phyloP scores from a whole-genome alignment of 192 early-diverging fungal genomes.

The Diversispora epigaea region DNA sequence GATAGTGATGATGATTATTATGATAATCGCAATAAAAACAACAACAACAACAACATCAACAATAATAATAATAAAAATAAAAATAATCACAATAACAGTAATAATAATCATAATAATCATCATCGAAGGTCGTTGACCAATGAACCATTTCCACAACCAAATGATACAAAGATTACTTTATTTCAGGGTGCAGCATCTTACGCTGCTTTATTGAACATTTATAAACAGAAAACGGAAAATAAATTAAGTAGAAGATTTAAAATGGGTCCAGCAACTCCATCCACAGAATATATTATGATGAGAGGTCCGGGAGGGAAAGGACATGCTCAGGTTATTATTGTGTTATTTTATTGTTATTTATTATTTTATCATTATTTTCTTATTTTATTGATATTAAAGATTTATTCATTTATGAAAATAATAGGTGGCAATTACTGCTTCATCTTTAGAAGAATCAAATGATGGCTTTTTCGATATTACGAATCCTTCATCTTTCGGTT shows the following conservation, averaged over 20 bases:
- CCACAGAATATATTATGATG: conserved; percentile 95
- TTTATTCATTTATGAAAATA: conserved; percentile 24
- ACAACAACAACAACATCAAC: not conserved
- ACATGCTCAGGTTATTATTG: conserved; percentile 74
- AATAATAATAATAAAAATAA: too few relatives aligned
- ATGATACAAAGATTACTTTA: conserved; percentile 67
- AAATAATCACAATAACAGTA: too few relatives aligned
- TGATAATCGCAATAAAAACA: not conserved
- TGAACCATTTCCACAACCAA: conserved; percentile 31
- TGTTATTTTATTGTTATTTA: not conserved
- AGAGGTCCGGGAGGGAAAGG: conserved; percentile 86
- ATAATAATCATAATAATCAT: conserved; percentile 18
- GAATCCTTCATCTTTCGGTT: not conserved
- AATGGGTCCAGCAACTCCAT: conserved; percentile 60
- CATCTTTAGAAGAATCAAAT: conserved; percentile 39
- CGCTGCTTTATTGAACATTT: conserved; percentile 78
- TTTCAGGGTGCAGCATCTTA: conserved; percentile 94
- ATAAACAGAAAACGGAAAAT: conserved; percentile 69
- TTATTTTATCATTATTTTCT: not conserved
- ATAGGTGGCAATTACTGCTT: conserved; percentile 59
- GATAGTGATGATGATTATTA: conserved; percentile 31
- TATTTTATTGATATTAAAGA: not conserved
- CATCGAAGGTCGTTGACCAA: conserved; percentile 13
- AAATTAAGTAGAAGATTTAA: conserved; percentile 66
- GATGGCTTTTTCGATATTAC: conserved; percentile 22